A percentile compares a stretch with the other conserved stretches of the same genome.
Evolutionary conservation across 129 eudicot species (phyloP).

Genomic region (Flaveria trinervia): DNA sequence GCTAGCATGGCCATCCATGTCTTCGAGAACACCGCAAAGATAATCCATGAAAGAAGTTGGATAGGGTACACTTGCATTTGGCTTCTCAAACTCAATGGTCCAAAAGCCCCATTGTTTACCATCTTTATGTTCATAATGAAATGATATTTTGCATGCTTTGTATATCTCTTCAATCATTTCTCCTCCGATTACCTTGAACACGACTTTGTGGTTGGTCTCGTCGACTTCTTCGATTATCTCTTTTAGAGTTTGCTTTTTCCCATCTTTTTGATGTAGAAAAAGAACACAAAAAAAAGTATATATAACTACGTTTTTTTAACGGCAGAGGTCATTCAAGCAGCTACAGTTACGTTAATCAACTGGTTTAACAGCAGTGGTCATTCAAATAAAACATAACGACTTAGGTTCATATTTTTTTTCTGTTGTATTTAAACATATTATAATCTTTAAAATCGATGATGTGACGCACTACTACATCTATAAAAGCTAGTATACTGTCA

Average conservation of each 20-base stretch:
- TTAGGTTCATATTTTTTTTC: too few species aligned
- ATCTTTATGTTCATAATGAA: slow-evolving; percentile 25
- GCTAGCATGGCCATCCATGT: slow-evolving; percentile 15
- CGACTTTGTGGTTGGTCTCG: slow-evolving; percentile 36
- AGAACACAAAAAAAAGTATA: too few species aligned
- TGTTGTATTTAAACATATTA: background rate
- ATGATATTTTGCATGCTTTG: slow-evolving; percentile 19
- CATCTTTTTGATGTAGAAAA: slow-evolving; percentile 24
- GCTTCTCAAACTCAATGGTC: slow-evolving; percentile 43
- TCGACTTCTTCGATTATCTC: slow-evolving; percentile 31
- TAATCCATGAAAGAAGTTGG: slow-evolving; percentile 26
- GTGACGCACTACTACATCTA: too few species aligned
- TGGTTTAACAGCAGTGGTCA: too few species aligned
- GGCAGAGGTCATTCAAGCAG: too few species aligned
- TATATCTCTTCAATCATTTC: slow-evolving; percentile 19
- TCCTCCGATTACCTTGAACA: slow-evolving; percentile 32
- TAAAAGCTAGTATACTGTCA: too few species aligned
- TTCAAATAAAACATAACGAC: background rate
- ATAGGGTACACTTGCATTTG: slow-evolving; percentile 5
- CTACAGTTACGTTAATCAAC: too few species aligned
- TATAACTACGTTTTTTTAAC: too few species aligned
- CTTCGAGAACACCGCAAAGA: slow-evolving; percentile 21
- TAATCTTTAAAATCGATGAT: too few species aligned
- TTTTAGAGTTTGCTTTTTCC: slow-evolving; percentile 25
- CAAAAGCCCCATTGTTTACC: slow-evolving; percentile 25